Evolutionary conservation across 116 monocot species (phyloP), one percentile per base, ranked within the genome.

Genomic region (Posidonia oceanica): DNA sequence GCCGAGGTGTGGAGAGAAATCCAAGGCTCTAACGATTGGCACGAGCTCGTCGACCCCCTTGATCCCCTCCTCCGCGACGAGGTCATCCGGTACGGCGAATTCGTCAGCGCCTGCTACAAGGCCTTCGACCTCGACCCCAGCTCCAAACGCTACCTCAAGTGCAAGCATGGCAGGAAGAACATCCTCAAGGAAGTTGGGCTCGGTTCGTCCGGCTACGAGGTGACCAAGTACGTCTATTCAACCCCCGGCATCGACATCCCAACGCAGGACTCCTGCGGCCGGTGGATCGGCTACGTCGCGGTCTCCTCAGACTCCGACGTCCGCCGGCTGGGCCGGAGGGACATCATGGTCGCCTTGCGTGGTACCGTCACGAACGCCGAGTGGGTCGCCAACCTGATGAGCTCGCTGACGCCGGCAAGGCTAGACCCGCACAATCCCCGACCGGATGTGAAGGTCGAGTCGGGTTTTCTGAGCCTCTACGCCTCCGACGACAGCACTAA

Each of bases 201-300:
- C 77, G 59, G 29, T 0, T 7, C 10, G 3, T 78, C 81, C 2
- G 86, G 88, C 16, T 94, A 94, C 72, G 74, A 75, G 13, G 75
- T 94, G 57, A 86, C 86, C 58, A 82, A 79, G 71, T 94, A 91
- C 76, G 64, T 94, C 61, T 94, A 94, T 72, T 88, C 94, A 15
- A 80, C 83, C 3, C 82, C 89, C 8, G 81, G 74, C 59, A 76
- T 84, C 60, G 59, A n/a, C 54, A 75, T 83, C 63, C 82, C 80
- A 14, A 78, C 64, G 23, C 78, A 75, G 63, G 16, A 29, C 4
- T 15, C 74, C 3, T 63, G 79, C 63, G 52, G 85, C 37, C 82
- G 89, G 16, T 94, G 94, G 94, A 80, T 94, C 62, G 94, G 94
- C 0, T 94, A 89, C 73, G 87, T 94, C 4, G 90, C 90, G 4